Base-by-base conservation (phyloP, 306 rosid species). In the Urtica urens region DNA sequence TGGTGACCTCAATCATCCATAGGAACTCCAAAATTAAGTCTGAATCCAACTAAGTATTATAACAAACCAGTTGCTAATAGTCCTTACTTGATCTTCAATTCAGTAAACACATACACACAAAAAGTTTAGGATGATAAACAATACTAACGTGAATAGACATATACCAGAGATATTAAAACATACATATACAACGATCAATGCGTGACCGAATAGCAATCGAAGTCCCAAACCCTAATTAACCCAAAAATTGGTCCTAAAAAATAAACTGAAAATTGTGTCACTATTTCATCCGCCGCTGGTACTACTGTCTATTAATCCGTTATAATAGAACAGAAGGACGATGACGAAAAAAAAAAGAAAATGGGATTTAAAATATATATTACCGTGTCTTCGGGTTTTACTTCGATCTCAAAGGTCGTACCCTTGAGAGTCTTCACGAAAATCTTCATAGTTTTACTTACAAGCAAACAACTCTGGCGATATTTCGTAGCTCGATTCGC, bases 361-460 rank as follows among this genome's bases (percentile, higher is more conserved):
- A 17, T 5, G 18, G 6, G 16, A 8, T 9, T 13, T n/a, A 11
- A 28, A 1, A 5, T 3, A 13, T 11, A 35, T 14, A 22, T 22
- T 63, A 76, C 82, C 70, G 54, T 29, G 23, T 71, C 75, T 22
- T 67, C 54, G 11, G 76, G 72, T 35, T 73, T 71, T 46, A 73
- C 87, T 73, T 78, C 69, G 75, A 82, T 59, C 60, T 63, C 75
- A 40, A 78, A 82, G 73, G 70, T 78, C 62, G 79, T 68, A 21
- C 87, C 87, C 56, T 82, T 82, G 23, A 78, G 72, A 20, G 93
- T 82, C 73, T 78, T 82, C 6, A 82, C 81, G 51, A 59, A 73
- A 69, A 82, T 62, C 93, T 82, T 82, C 93, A 82, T 82, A n/a
- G n/a, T n/a, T n/a, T n/a, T n/a, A n/a, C n/a, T n/a, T n/a, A n/a